A percentile compares a stretch with the other conserved stretches of the same genome.
Evolutionary conservation across 306 rosid genomes (phyloP).

Genomic region (Cicer yamashitae): DNA sequence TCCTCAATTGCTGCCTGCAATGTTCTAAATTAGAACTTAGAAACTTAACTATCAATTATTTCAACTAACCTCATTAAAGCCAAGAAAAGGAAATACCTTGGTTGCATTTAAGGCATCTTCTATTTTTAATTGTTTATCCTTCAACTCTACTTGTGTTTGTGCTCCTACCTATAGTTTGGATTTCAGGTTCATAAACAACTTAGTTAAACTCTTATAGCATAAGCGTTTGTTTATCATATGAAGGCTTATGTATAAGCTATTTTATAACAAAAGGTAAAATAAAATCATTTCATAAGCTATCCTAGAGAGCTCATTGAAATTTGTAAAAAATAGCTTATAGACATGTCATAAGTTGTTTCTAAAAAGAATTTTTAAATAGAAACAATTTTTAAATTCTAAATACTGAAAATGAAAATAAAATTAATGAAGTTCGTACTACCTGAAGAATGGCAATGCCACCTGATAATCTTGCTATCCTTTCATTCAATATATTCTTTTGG

Average conservation of each 20-base stretch:
- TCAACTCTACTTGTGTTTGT: constrained; percentile 89
- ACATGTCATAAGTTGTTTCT: no score
- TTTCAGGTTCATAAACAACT: not conserved
- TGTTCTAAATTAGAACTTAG: constrained; percentile 45
- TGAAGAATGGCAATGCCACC: constrained; percentile 90
- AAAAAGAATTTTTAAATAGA: not conserved
- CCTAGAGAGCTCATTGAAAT: no score
- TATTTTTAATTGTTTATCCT: constrained; percentile 84
- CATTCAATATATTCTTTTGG: constrained; percentile 80
- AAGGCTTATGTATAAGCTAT: no score
- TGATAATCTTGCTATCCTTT: constrained; percentile 88
- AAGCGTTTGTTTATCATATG: no score
- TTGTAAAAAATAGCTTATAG: no score
- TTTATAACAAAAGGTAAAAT: no score
- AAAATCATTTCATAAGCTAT: no score
- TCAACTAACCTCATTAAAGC: constrained; percentile 30
- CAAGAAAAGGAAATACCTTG: constrained; percentile 60
- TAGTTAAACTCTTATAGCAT: no score
- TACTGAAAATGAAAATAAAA: constrained; percentile 23
- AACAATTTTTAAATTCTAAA: constrained; percentile 18
- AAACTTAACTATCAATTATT: constrained; percentile 21
- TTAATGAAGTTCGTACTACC: constrained; percentile 51
- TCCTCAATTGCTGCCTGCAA: constrained; percentile 92
- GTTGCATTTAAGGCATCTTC: constrained; percentile 96
- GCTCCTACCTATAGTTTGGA: constrained; percentile 84